A percentile compares a stretch with the other conserved stretches of the same genome.
phyloP scores from a whole-genome alignment of 208 protist species.

The Strigomonas culicis region DNA sequence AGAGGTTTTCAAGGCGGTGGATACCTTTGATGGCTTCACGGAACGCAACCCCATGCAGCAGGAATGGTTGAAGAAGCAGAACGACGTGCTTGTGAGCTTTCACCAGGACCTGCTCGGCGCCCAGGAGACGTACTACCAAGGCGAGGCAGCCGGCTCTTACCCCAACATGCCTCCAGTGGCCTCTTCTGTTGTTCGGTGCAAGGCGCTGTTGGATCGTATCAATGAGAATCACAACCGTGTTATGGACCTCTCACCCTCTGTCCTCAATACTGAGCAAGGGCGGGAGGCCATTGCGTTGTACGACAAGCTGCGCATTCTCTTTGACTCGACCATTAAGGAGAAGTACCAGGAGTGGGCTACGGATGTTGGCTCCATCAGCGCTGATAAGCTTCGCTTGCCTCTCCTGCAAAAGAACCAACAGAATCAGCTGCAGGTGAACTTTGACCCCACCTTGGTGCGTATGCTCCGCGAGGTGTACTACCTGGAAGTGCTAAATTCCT shows the following conservation, averaged over 20 bases:
- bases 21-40: constrained; percentile 95
- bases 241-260: constrained; percentile 49
- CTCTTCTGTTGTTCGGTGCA: constrained; percentile 89
- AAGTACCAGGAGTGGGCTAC: constrained; percentile 89
- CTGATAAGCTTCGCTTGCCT: constrained; percentile 94
- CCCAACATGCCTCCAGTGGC: constrained; percentile 93
- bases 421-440: constrained; percentile 90
- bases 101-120: constrained; percentile 85
- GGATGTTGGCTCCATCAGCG: constrained; percentile 83
- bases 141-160: constrained; percentile 73
- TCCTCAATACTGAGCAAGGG: constrained; percentile 86
- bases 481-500: constrained; percentile 92
- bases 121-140: constrained; percentile 91
- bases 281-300: constrained; percentile 81
- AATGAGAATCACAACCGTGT: constrained; percentile 86
- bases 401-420: constrained; percentile 77
- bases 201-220: constrained; percentile 94
- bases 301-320: constrained; percentile 55
- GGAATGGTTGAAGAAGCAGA: constrained; percentile 94
- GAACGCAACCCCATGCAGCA: constrained; percentile 92
- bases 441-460: constrained; percentile 94
- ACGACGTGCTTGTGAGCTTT: constrained; percentile 74
- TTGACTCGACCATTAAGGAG: constrained; percentile 73
- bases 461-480: constrained; percentile 97
- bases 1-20: constrained; percentile 95